Base-by-base conservation (phyloP, 192 early-diverging fungal genomes). In the Coemansia sp. region DNA sequence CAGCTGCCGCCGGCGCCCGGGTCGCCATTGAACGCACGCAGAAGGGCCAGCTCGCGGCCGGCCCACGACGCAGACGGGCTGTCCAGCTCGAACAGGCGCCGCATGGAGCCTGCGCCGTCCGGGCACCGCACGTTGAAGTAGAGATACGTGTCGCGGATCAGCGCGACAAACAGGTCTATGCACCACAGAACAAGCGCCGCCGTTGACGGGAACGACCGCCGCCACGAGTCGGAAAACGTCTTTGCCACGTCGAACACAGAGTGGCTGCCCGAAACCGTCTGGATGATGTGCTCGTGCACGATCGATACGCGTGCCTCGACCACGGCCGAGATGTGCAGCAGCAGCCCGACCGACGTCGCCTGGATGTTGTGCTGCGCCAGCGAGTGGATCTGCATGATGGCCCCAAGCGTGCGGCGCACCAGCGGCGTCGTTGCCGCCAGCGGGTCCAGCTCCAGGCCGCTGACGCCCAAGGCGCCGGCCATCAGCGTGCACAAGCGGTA, bases 291-390 rank as follows among this genome's bases (percentile, higher is more conserved):
- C 57, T 67, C 61, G 46, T 80, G 77, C n/a, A 74, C 54, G 1
- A 69, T 70, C 10, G 68, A 50, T 22, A 80, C 64, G 34, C 71
- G 68, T 6, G 77, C 71, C 34, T 80, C 77, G n/a, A 67, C 77
- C 9, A 71, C 77, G 4, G 77, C 62, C 8, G 77, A 63, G 13
- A 67, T 54, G 39, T 80, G 77, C 50, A 80, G 59, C 68, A 80
- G 52, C 16, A 80, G 59, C 22, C 75, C 75, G 3, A 78, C 70
- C 27, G 72, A 74, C 28, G 77, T 64, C 8, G 77, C 77, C 50
- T 78, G 75, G 60, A 80, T 74, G 35, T 62, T 52, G 64, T 80
- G 77, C 62, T 74, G 77, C 30, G 77, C 77, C 61, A 80, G 65
- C 22, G 60, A 61, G 62, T 80, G 77, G 18, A 64, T 64, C 61